Evolutionary conservation across 345 rosid genomes (phyloP).

Genomic region (Bruguiera parviflora): DNA sequence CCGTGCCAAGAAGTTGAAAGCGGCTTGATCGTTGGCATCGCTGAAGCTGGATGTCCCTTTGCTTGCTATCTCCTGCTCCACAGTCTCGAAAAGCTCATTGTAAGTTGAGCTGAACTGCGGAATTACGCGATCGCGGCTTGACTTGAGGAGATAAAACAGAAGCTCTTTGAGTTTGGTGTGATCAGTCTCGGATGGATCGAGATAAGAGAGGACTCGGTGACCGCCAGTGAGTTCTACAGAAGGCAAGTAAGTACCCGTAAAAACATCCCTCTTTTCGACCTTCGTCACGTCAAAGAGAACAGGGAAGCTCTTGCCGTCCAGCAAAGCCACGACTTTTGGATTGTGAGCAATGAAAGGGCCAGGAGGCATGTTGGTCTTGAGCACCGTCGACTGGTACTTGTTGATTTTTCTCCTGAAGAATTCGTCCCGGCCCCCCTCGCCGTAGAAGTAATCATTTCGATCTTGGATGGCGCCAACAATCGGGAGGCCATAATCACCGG

Average conservation of each 20-base stretch:
- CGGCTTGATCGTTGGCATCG: slow-evolving; percentile 53
- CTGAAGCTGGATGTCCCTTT: slow-evolving; percentile 57
- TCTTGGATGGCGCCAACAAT: slow-evolving; percentile 73
- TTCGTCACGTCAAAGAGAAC: slow-evolving; percentile 67
- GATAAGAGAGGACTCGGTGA: slow-evolving; percentile 69
- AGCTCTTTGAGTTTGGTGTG: slow-evolving; percentile 71
- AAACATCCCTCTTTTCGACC: slow-evolving; percentile 78
- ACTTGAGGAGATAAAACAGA: slow-evolving; percentile 57
- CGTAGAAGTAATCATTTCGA: slow-evolving; percentile 66
- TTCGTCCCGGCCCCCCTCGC: slow-evolving; percentile 56
- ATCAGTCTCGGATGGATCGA: slow-evolving; percentile 77
- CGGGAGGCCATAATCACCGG: slow-evolving; percentile 73
- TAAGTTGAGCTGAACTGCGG: slow-evolving; percentile 68
- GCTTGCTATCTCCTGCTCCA: slow-evolving; percentile 52
- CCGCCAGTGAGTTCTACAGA: slow-evolving; percentile 84
- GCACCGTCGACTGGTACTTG: slow-evolving; percentile 67
- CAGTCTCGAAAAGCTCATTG: slow-evolving; percentile 40
- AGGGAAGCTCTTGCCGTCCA: slow-evolving; percentile 91
- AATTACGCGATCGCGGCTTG: slow-evolving; percentile 52
- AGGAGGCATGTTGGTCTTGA: slow-evolving; percentile 73
- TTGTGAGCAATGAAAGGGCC: slow-evolving; percentile 64
- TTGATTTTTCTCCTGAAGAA: slow-evolving; percentile 61
- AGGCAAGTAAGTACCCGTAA: slow-evolving; percentile 91
- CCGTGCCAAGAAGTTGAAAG: slow-evolving; percentile 62
- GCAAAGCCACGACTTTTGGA: slow-evolving; percentile 65